Evolutionary conservation across 176 grass and related monocot genomes (phyloP).

Genomic region (Ananas comosus): DNA sequence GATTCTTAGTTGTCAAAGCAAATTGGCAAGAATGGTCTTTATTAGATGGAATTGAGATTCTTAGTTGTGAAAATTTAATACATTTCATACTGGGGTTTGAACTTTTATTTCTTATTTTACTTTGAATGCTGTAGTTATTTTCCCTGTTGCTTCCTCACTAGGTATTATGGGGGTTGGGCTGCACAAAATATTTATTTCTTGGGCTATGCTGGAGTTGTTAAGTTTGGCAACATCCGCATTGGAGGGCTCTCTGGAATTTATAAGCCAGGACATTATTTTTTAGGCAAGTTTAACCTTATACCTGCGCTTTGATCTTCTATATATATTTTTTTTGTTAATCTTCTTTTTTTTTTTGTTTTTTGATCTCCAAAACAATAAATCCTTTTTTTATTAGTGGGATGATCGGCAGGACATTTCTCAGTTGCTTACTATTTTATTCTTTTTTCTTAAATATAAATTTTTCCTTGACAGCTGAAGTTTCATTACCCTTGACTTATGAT

Average conservation of each 20-base stretch:
- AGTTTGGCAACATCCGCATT: constrained; percentile 89
- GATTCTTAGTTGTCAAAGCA: no score
- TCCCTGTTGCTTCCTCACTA: constrained; percentile 2
- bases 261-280: constrained; percentile 41
- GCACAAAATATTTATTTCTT: constrained; percentile 93
- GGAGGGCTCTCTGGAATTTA: constrained; percentile 88
- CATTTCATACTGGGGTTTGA: no score
- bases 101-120: not conserved
- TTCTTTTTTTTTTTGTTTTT: not conserved
- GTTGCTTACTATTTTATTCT: no score
- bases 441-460: no score
- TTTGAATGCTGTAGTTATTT: not conserved
- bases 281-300: constrained; percentile 36
- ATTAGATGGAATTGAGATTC: no score
- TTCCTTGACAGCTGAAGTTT: not conserved
- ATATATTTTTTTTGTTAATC: no score
- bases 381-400: not conserved
- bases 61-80: no score
- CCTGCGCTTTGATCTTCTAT: not conserved
- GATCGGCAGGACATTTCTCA: not conserved
- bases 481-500: not conserved
- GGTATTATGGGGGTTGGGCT: constrained; percentile 95
- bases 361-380: not conserved
- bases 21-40: no score
- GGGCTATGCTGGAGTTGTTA: constrained; percentile 77